Base-by-base conservation (phyloP, 192 early-diverging fungal species). In the Coemansia sp. region DNA sequence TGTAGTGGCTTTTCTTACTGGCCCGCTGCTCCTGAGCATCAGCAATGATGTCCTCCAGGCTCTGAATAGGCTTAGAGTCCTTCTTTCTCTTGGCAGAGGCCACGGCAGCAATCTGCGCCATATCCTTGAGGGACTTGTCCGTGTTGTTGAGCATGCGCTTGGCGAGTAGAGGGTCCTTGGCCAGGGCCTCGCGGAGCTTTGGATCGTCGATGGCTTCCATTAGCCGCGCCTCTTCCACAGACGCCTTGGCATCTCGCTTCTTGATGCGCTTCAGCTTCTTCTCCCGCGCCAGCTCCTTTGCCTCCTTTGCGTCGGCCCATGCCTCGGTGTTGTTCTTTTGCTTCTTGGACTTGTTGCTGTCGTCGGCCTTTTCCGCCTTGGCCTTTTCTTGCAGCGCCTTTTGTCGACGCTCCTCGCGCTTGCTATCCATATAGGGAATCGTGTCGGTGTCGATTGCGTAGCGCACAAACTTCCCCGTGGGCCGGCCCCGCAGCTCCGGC, bases 401-500 rank as follows among this genome's bases (percentile, higher is more conserved):
- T 8, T 60, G 28, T 13, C 79, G 68, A 34, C 56, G 66, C 28
- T 71, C 75, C 56, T 80, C 81, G 25, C 59, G 56, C 48, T 59
- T 66, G 30, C 32, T 28, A 27, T 75, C 71, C 12, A 67, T 18
- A 23, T 48, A 64, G 23, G 64, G 71, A 26, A 75, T 75, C 7
- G 65, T 54, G 37, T 75, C 53, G 5, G 60, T 64, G 36, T 75
- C 71, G 11, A 68, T 59, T 1, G 18, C 27, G 38, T 60, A 67
- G n/a, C 50, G 53, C 13, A 49, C 50, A 29, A 75, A 75, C 31
- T 37, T 36, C 5, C 38, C 39, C 5, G 45, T 54, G 0, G 64
- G 56, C 7, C 65, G 64, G 27, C 65, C 65, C 8, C 60, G 60
- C 34, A 98, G 60, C 70, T 97, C 96, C 2, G 93, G 91, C 91